Conservation (phyloP, 805 yeast genomes). For the Soucietia sequanensis region DNA sequence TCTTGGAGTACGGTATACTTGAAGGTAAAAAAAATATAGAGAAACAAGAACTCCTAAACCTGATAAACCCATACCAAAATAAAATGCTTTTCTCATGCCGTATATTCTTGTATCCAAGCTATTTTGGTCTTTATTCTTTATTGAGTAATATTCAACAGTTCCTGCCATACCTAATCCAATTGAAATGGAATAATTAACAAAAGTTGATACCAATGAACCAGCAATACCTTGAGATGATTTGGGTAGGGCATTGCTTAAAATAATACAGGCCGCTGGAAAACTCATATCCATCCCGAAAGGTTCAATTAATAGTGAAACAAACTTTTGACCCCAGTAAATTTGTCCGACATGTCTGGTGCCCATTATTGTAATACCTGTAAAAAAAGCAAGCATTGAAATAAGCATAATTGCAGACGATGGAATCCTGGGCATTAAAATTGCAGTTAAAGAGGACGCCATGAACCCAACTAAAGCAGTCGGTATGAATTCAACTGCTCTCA, state of each 20-base stretch:
- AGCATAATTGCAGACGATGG: conserved; percentile 51
- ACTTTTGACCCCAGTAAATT: conserved; percentile 56
- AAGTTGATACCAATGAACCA: conserved; percentile 68
- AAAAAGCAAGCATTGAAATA: conserved; percentile 52
- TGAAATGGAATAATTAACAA: conserved; percentile 62
- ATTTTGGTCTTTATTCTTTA: conserved; percentile 12
- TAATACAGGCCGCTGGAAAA: conserved; percentile 71
- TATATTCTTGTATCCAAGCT: conserved; percentile 14
- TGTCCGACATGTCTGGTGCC: conserved; percentile 59
- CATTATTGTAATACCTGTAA: conserved; percentile 48
- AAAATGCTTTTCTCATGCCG: conserved; percentile 26
- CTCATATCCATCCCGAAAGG: conserved; percentile 79
- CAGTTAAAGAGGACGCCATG: conserved; percentile 52
- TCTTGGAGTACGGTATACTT: no score
- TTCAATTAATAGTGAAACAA: conserved; percentile 53
- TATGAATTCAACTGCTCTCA: conserved; percentile 20
- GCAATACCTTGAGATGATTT: conserved; percentile 72
- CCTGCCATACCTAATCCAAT: conserved; percentile 37
- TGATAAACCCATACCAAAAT: conserved; percentile 34
- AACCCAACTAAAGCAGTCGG: conserved; percentile 48
- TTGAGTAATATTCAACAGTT: conserved; percentile 29
- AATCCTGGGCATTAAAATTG: conserved; percentile 41
- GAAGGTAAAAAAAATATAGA: neutral
- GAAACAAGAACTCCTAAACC: conserved; percentile 27
- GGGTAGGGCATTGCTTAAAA: conserved; percentile 58